These are phyloP conservation scores for Nothopassalora personata DNA, from an alignment of 2,329 filamentous ascomycete genomes.

Conservation along the genomic window DNA sequence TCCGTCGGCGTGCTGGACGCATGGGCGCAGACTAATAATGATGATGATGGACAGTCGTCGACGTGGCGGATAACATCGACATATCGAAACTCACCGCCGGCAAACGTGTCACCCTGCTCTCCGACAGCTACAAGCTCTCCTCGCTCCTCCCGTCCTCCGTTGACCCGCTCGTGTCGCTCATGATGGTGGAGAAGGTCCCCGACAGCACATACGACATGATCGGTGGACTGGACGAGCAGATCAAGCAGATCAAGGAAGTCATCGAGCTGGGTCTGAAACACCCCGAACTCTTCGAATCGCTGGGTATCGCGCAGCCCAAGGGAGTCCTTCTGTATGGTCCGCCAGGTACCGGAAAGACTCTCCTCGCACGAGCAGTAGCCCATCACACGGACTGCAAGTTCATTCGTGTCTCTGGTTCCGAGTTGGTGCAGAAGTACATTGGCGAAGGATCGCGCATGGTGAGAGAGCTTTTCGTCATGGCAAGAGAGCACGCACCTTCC, in stretches of 20 bases:
- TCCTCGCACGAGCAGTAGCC: conserved; percentile 89
- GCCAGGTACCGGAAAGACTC: conserved; percentile 93
- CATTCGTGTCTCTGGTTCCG: conserved; percentile 91
- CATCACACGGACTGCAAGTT: conserved; percentile 99
- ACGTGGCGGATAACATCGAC: conserved; percentile 90
- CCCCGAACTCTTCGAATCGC: conserved; percentile 96
- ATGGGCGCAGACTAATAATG: conserved; percentile 3
- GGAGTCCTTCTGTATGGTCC: conserved; percentile 95
- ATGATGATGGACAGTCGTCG: conserved; percentile 63
- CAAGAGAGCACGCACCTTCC: conserved; percentile 90
- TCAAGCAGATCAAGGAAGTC: conserved; percentile 99
- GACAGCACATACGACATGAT: conserved; percentile 99
- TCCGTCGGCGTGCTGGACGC: neutral
- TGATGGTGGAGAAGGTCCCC: conserved; percentile 99
- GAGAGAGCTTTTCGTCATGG: conserved; percentile 98
- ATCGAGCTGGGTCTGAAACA: conserved; percentile 98
- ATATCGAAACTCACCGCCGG: conserved; percentile 92
- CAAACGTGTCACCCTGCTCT: conserved; percentile 94
- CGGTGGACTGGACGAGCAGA: conserved; percentile 95
- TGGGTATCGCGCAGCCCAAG: conserved; percentile 97
- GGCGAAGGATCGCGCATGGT: conserved; percentile 98
- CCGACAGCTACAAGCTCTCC: conserved; percentile 97
- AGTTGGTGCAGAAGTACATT: conserved; percentile 98
- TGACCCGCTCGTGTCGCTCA: conserved; percentile 95
- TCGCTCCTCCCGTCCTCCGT: conserved; percentile 98